A percentile compares a stretch with the other conserved stretches of the same genome.
These are phyloP conservation scores for Aureobasidium sp. DNA, from an alignment of 2,329 filamentous ascomycete species.

Conservation along the genomic window DNA sequence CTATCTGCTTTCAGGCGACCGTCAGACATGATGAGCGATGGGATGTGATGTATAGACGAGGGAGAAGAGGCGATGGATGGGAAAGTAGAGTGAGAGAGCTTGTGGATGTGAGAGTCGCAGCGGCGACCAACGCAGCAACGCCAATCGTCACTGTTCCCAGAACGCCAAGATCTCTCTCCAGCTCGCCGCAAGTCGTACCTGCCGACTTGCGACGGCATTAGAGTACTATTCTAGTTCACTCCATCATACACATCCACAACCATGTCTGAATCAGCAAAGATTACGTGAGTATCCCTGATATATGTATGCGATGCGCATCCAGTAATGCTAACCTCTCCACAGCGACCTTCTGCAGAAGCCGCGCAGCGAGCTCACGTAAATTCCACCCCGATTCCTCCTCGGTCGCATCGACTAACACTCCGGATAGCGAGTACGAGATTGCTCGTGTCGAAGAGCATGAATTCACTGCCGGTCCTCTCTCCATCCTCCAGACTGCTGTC, in stretches of 20 bases:
- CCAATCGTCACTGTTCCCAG: constrained; percentile 14
- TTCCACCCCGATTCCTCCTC: constrained; percentile 29
- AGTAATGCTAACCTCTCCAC: constrained; percentile 24
- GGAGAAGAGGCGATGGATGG: background rate
- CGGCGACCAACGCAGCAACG: constrained; percentile 4
- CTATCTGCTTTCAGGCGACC: constrained; percentile 91
- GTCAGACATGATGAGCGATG: constrained; percentile 70
- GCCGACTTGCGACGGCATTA: background rate
- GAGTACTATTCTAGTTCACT: no score
- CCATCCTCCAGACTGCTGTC: constrained; percentile 96
- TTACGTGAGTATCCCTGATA: constrained; percentile 4
- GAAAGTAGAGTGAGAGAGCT: constrained; percentile 3
- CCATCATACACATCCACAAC: constrained; percentile 3
- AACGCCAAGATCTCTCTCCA: background rate
- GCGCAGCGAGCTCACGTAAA: constrained; percentile 91
- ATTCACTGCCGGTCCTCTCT: constrained; percentile 83
- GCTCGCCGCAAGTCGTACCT: constrained; percentile 8
- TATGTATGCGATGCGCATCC: background rate
- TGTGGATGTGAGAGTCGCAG: constrained; percentile 11
- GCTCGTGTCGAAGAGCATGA: constrained; percentile 84
- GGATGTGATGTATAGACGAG: background rate
- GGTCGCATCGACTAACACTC: constrained; percentile 24
- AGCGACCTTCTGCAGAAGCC: constrained; percentile 93
- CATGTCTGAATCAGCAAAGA: constrained; percentile 21
- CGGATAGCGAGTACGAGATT: constrained; percentile 86